These are phyloP conservation scores for Lactuca sativa DNA, from an alignment of 129 eudicot species.

Conservation along the genomic window DNA sequence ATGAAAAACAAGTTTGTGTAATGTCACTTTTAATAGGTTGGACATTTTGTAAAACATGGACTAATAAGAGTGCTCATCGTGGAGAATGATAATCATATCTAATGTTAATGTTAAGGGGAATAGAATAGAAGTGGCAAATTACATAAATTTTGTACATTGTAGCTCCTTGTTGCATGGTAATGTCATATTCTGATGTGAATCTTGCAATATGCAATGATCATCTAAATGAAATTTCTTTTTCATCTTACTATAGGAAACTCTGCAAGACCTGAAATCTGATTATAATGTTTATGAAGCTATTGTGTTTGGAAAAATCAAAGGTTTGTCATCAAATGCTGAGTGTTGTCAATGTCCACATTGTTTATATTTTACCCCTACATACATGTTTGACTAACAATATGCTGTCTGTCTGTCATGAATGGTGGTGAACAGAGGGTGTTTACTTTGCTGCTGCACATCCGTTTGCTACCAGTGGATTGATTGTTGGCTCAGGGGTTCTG, in stretches of 20 bases:
- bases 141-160: not conserved
- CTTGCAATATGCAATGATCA: not conserved
- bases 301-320: conserved; percentile 75
- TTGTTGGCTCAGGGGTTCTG: conserved; percentile 64
- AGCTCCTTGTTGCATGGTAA: conserved; percentile 7
- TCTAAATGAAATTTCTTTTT: conserved; percentile 14
- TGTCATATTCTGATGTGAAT: not conserved
- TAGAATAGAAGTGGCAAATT: conserved; percentile 4
- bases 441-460: conserved; percentile 76
- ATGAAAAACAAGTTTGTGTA: too few relatives aligned
- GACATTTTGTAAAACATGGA: conserved; percentile 1
- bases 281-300: conserved; percentile 61
- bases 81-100: not conserved
- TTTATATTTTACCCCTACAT: not conserved
- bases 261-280: conserved; percentile 67
- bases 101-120: not conserved
- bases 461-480: conserved; percentile 58
- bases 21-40: not conserved
- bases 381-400: conserved; percentile 11
- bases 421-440: conserved; percentile 66
- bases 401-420: conserved; percentile 11
- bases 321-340: conserved; percentile 33
- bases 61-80: not conserved
- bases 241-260: conserved; percentile 58
- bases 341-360: not conserved